Base-by-base conservation (phyloP, 257 asterid species). In the Ehretia macrophylla region DNA sequence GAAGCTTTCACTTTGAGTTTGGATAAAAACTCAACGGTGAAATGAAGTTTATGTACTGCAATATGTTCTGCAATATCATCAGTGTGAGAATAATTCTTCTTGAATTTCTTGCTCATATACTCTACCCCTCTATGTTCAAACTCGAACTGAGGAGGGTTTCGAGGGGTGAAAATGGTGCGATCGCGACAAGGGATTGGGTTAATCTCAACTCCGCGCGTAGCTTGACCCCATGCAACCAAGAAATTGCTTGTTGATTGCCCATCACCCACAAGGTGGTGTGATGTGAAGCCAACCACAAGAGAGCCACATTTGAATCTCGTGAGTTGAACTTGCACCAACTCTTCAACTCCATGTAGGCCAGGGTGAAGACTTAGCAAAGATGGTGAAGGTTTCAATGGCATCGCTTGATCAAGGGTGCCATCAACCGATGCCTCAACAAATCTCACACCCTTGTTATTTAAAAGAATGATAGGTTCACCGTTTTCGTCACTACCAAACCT, bases 161-260 rank as follows among this genome's bases (percentile, higher is more conserved):
- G 73, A 5, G 91, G 87, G 10, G 68, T 40, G 80, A 90, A 87
- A 21, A 83, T 78, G 0, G 80, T 59, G 0, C 94, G 87, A 49
- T 83, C 95, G 16, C 52, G 84, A 0, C 70, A 73, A 2, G 98
- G 96, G 1, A 70, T 62, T 1, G 86, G 87, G 14, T 48, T 49
- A 10, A 78, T 75, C 0, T 67, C 65, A 3, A 75, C 61, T 1
- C 81, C 91, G 1, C 85, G 74, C 16, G 87, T 78, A 9, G 95
- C 91, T 49, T 73, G 75, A 13, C 98, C 98, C 98, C 96, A 87
- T 18, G 98, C 87, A 47, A 90, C 91, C 59, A 90, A 55, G 53
- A 90, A 90, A 42, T 69, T 83, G 63, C 95, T 83, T 0, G 91
- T 80, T 8, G 96, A 83, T 17, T 78, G 76, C 0, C 96, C 97